These are phyloP conservation scores for Aspergillus candidus DNA, from an alignment of 2,329 filamentous ascomycete species.

Conservation along the genomic window DNA sequence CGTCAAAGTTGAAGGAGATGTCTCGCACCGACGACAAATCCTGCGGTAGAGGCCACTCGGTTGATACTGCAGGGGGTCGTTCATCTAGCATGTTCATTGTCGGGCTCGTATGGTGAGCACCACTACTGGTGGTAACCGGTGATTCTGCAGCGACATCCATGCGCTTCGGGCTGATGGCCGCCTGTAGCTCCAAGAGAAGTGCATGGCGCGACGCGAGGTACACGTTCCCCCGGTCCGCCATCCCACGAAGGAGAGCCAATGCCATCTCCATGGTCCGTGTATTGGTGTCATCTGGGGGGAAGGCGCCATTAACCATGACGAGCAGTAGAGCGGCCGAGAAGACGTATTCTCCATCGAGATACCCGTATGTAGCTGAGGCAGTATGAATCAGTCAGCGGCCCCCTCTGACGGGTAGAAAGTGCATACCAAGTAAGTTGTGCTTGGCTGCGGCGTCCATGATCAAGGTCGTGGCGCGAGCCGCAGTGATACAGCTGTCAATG, in stretches of 20 bases:
- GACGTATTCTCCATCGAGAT: constrained; percentile 53
- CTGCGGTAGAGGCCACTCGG: constrained; percentile 16
- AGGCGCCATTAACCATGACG: constrained; percentile 51
- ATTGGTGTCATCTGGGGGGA: constrained; percentile 42
- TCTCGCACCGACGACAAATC: constrained; percentile 23
- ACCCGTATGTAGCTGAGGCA: constrained; percentile 48
- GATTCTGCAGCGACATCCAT: constrained; percentile 1
- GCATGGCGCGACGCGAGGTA: constrained; percentile 41
- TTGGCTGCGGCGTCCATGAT: constrained; percentile 47
- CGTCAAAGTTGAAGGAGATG: constrained; percentile 31
- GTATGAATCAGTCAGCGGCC: background rate
- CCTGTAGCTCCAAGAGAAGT: constrained; percentile 33
- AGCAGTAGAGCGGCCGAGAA: constrained; percentile 51
- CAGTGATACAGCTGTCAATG: constrained; percentile 49
- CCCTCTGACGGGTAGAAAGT: background rate
- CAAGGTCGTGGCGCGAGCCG: constrained; percentile 45
- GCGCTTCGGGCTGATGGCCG: constrained; percentile 21
- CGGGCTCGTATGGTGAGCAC: constrained; percentile 10
- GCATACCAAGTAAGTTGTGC: constrained; percentile 46
- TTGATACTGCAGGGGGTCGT: constrained; percentile 1
- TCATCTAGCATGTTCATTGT: constrained; percentile 3
- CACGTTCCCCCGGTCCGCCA: constrained; percentile 50
- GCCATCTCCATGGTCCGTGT: constrained; percentile 42
- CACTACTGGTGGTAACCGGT: constrained; percentile 12
- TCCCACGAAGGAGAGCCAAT: constrained; percentile 43